Conservation (phyloP, 257 asterid species). For the Avicennia marina region DNA sequence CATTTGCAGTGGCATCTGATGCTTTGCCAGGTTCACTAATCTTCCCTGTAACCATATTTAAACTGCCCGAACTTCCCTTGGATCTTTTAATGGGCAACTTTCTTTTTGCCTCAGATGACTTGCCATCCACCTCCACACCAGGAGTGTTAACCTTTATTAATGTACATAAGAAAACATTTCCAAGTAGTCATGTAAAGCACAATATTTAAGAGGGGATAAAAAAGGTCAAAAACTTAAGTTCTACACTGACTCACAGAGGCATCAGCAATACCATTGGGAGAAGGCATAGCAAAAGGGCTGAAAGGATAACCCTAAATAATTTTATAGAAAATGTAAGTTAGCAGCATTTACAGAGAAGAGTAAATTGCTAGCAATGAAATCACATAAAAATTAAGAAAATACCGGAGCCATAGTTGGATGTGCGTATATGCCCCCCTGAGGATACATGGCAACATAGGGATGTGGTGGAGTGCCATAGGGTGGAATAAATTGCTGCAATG, state of each 20-base stretch:
- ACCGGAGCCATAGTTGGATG: constrained; percentile 97
- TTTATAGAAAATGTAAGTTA: constrained; percentile 16
- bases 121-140: constrained; percentile 65
- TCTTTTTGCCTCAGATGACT: constrained; percentile 73
- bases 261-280: constrained; percentile 83
- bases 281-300: constrained; percentile 86
- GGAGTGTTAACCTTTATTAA: constrained; percentile 55
- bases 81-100: constrained; percentile 93
- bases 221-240: constrained; percentile 7
- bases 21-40: constrained; percentile 53
- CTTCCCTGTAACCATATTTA: constrained; percentile 82
- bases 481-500: constrained; percentile 52
- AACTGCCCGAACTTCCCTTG: constrained; percentile 80
- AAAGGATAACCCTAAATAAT: constrained; percentile 74
- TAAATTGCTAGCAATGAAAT: not conserved
- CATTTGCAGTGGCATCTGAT: constrained; percentile 56
- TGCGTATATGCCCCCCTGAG: constrained; percentile 85
- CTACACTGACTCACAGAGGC: constrained; percentile 57
- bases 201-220: not conserved
- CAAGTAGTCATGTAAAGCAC: constrained; percentile 3
- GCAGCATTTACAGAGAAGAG: constrained; percentile 7
- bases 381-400: constrained; percentile 18
- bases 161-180: not conserved
- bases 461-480: constrained; percentile 97
- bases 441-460: constrained; percentile 97